These are phyloP conservation scores for Kentomonas sorsogonicus DNA, from an alignment of 208 protist genomes.

Conservation along the genomic window DNA sequence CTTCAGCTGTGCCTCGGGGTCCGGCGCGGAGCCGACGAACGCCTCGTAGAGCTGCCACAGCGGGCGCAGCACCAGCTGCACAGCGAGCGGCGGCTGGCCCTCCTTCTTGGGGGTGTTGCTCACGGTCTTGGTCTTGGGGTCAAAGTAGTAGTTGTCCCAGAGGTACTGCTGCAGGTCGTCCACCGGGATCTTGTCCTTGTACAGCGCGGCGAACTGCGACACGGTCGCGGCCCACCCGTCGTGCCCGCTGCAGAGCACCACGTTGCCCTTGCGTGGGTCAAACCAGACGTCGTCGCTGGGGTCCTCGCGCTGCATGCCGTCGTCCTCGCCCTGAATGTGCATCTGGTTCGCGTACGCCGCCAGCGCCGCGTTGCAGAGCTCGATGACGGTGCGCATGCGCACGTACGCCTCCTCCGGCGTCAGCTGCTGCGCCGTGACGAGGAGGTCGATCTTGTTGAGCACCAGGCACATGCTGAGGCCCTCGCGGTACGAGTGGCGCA, in stretches of 20 bases:
- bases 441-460: conserved; percentile 99
- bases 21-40: conserved; percentile 56
- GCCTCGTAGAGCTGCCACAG: conserved; percentile 95
- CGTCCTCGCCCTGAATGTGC: conserved; percentile 77
- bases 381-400: conserved; percentile 91
- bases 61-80: conserved; percentile 94
- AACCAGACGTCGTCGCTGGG: conserved; percentile 93
- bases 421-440: conserved; percentile 92
- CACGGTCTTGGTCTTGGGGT: conserved; percentile 92
- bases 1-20: conserved; percentile 75
- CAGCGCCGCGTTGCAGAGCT: conserved; percentile 91
- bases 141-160: conserved; percentile 96
- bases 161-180: conserved; percentile 78
- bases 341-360: conserved; percentile 78
- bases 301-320: conserved; percentile 72
- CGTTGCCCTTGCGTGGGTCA: conserved; percentile 94
- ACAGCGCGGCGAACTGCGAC: conserved; percentile 88
- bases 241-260: conserved; percentile 95
- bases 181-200: conserved; percentile 83
- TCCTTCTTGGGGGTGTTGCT: conserved; percentile 48
- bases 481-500: conserved; percentile 95
- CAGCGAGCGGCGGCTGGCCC: conserved; percentile 90
- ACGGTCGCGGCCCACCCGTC: conserved; percentile 92
- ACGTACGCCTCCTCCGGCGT: conserved; percentile 88
- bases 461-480: conserved; percentile 94